Evolutionary conservation across 179 eudicot species (phyloP), one percentile per base, ranked within the genome.

Genomic region (Spergularia azorica): DNA sequence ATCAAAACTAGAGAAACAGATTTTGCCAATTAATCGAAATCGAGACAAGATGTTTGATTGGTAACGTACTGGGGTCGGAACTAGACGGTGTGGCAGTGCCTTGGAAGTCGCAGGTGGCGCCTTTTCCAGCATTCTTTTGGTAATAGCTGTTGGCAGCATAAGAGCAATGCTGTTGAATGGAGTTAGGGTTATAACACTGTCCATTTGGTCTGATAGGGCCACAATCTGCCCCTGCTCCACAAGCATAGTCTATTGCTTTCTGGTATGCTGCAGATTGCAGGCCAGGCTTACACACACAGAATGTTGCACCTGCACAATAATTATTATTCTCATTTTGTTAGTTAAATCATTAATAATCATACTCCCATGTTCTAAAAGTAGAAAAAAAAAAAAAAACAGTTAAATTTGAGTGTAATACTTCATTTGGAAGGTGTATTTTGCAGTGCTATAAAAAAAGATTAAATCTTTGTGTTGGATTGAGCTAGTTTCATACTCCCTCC

Each of bases 171-270:
- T 77, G 84, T 76, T 75, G 75, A 0, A 92, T 80, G 12, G 89
- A 83, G 81, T 86, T 86, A 2, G 98, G 95, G 81, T 88, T 89
- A 54, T 75, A 94, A 81, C 98, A 94, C 58, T 85, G 80, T 6
- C 94, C 97, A 76, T 74, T 85, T 51, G 84, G 82, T 16, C 76
- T 88, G 3, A 84, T 87, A 0, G 83, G 85, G 59, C 56, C 86
- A 80, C 98, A 94, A 59, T 94, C 98, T 9, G 97, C 98, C 43
- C 98, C 98, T 54, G 84, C 81, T 71, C 97, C 98, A 84, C 98
- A 94, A 0, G 98, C 98, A 70, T 86, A 92, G 79, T 94, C 98
- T 67, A 94, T 67, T 20, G 92, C 83, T 75, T 85, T 87, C 68
- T 94, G 98, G 20, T 90, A 73, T 2, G 68, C 70, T 15, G 90